These are phyloP conservation scores for Mortierella sp. DNA, from an alignment of 371 early-diverging fungal species.

Conservation along the genomic window DNA sequence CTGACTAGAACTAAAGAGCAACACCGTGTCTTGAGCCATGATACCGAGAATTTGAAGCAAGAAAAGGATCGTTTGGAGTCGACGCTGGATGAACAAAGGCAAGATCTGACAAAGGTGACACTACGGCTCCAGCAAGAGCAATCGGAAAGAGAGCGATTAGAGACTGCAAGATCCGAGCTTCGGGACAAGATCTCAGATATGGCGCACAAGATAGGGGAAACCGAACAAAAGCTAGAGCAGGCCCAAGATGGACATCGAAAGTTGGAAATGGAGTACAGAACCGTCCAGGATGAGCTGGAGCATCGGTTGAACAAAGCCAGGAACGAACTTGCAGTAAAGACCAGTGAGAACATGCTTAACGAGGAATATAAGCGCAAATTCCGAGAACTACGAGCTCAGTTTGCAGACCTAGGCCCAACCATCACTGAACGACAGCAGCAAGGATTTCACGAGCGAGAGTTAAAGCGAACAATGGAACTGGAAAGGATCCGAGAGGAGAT, in stretches of 20 bases:
- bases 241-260: slow-evolving; percentile 27
- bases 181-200: slow-evolving; percentile 34
- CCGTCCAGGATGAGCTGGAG: slow-evolving; percentile 52
- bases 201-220: slow-evolving; percentile 42
- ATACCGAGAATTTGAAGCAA: slow-evolving; percentile 21
- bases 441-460: slow-evolving; percentile 51
- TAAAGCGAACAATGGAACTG: slow-evolving; percentile 46
- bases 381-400: slow-evolving; percentile 48
- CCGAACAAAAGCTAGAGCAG: slow-evolving; percentile 44
- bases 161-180: slow-evolving; percentile 35
- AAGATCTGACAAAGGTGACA: slow-evolving; percentile 12
- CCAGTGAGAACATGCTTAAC: slow-evolving; percentile 33
- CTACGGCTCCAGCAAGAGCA: slow-evolving; percentile 40
- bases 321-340: slow-evolving; percentile 38
- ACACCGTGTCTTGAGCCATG: slow-evolving; percentile 1
- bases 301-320: slow-evolving; percentile 34
- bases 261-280: slow-evolving; percentile 41
- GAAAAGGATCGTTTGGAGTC: slow-evolving; percentile 23
- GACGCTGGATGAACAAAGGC: slow-evolving; percentile 36
- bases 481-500: slow-evolving; percentile 43
- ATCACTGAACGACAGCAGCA: slow-evolving; percentile 45
- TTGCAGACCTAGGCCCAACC: slow-evolving; percentile 40
- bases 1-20: slow-evolving; percentile 15
- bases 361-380: slow-evolving; percentile 51
- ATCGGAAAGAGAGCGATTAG: slow-evolving; percentile 39